phyloP scores from a whole-genome alignment of 2,329 filamentous ascomycete species.

The Ceratocystis cubensis region DNA sequence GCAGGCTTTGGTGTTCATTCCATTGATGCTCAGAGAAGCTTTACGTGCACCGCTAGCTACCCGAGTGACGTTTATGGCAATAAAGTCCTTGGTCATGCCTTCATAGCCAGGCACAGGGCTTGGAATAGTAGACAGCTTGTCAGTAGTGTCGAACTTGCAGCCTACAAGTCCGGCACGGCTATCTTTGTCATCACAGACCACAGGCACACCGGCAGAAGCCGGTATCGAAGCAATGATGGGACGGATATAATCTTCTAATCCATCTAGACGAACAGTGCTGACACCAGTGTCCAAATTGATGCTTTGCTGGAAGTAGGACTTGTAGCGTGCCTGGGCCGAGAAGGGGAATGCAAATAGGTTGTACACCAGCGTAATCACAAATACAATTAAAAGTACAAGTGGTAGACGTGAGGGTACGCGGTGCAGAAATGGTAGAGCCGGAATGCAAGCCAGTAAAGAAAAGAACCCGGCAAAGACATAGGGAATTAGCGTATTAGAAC shows the following conservation, averaged over 20 bases:
- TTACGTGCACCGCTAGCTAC: conserved; percentile 29
- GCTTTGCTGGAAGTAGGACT: conserved; percentile 74
- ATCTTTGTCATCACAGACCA: conserved; percentile 39
- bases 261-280: conserved; percentile 57
- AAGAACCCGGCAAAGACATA: conserved; percentile 58
- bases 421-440: conserved; percentile 73
- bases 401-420: conserved; percentile 75
- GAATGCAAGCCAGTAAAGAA: conserved; percentile 59
- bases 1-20: conserved; percentile 66
- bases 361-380: conserved; percentile 66
- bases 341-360: conserved; percentile 84
- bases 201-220: conserved; percentile 49
- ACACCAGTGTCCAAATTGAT: conserved; percentile 63
- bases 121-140: conserved; percentile 28
- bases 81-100: conserved; percentile 35
- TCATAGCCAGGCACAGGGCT: conserved; percentile 20
- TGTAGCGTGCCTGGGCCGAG: conserved; percentile 63
- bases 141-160: conserved; percentile 53
- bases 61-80: conserved; percentile 49
- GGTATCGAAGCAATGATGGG: conserved; percentile 58
- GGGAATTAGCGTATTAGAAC: conserved; percentile 56
- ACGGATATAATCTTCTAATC: conserved; percentile 54
- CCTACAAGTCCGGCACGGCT: conserved; percentile 42
- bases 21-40: conserved; percentile 54
- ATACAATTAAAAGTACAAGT: conserved; percentile 59